Percentiles rank a stretch among this genome's conserved stretches.
Conservation (phyloP, 345 rosid genomes). For the Anacardium occidentale region DNA sequence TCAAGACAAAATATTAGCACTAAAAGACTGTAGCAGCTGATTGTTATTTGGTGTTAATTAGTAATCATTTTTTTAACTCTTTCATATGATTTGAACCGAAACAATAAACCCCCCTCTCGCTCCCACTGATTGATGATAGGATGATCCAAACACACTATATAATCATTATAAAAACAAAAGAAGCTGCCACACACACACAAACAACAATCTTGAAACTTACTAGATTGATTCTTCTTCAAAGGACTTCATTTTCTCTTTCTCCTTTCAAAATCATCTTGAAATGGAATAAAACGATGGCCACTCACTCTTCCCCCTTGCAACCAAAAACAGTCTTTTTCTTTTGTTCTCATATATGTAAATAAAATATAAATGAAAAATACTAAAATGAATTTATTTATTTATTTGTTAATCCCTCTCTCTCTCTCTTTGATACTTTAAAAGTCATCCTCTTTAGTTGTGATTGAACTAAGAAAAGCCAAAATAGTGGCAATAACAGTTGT, state of each 20-base stretch:
- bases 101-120: background rate
- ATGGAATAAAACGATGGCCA: background rate
- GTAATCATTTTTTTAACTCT: background rate
- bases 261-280: background rate
- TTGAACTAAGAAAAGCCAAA: background rate
- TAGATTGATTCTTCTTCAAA: constrained; percentile 26
- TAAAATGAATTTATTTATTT: background rate
- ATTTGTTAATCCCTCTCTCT: background rate
- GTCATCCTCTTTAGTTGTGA: constrained; percentile 16
- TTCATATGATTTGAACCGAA: constrained; percentile 8
- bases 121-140: constrained; percentile 7
- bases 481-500: constrained; percentile 27
- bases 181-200: constrained; percentile 27
- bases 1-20: constrained; percentile 10
- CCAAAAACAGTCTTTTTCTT: background rate
- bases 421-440: background rate
- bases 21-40: background rate
- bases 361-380: background rate
- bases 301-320: background rate
- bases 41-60: constrained; percentile 4
- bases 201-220: constrained; percentile 21
- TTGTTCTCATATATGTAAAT: constrained; percentile 9
- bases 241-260: background rate
- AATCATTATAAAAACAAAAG: constrained; percentile 20
- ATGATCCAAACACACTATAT: constrained; percentile 2